Evolutionary conservation across 176 grass and related monocot genomes (phyloP), one percentile per base, ranked within the genome.

Genomic region (Hsuehochloa calcarea): DNA sequence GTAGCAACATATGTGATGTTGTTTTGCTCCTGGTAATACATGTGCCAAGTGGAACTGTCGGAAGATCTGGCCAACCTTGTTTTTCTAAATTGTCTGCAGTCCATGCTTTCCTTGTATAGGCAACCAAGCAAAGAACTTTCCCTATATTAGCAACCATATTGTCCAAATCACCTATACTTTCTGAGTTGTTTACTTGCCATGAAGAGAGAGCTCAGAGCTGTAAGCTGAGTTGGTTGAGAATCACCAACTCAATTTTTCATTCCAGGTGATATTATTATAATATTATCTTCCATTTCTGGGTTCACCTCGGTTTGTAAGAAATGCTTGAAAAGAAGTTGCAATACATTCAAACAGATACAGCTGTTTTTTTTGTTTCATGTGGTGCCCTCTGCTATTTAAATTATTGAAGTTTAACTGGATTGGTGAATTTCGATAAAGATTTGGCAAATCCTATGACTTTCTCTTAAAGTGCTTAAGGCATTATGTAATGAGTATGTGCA

Each of bases 211-310:
- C 2, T 65, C 56, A 54, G 58, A 54, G 56, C 22, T 72, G n/a
- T 80, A 65, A 72, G 6, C 10, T 73, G 31, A 54, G 56, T 61
- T 71, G 26, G 29, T 84, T 66, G 13, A 74, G 71, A 52, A 84
- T 38, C 20, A 1, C 9, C 6, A 54, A 34, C 46, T 84, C 20
- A 37, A 62, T 35, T 82, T 72, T 72, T 40, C 23, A 20, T 82
- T 35, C 56, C 20, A 25, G 25, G 31, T 73, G 55, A 49, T 72
- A 49, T 10, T 51, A 65, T 49, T 59, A 73, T 7, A 56, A 23
- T 44, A 82, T 41, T 72, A 74, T 12, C 68, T 72, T 45, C 17
- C 55, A 4, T 49, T 29, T 82, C 20, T 82, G 25, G 17, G 23
- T 15, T 72, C 47, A 59, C 4, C 8, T 47, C 26, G 2, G 4